Percentiles rank a stretch among this genome's conserved stretches.
Evolutionary conservation across 192 early-diverging fungal species (phyloP).

Genomic region (Podochytrium sp.): DNA sequence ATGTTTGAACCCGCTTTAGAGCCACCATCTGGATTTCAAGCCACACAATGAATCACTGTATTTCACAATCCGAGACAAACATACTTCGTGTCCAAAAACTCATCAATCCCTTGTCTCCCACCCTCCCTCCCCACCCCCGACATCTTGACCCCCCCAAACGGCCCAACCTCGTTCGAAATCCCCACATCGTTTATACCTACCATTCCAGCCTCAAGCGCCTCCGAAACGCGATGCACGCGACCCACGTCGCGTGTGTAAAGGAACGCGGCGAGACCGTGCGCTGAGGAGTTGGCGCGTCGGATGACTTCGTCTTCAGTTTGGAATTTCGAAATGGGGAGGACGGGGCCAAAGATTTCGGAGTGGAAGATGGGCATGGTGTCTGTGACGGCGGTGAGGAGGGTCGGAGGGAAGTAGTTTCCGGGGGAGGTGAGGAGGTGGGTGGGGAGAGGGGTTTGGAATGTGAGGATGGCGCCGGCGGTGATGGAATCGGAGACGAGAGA

Average conservation of each 20-base stretch:
- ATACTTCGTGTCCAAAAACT: constrained; percentile 72
- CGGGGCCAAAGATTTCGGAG: constrained; percentile 93
- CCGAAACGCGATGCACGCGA: constrained; percentile 80
- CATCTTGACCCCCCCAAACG: constrained; percentile 81
- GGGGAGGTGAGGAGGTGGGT: not conserved
- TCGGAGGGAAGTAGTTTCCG: constrained; percentile 86
- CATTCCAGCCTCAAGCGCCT: constrained; percentile 84
- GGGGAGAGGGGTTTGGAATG: not conserved
- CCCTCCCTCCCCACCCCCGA: constrained; percentile 77
- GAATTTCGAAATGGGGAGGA: constrained; percentile 80
- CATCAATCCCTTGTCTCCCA: constrained; percentile 65
- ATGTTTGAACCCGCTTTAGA: too few species aligned
- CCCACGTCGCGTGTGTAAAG: constrained; percentile 78
- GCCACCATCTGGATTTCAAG: too few species aligned
- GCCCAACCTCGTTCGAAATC: constrained; percentile 53
- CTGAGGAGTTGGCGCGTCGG: constrained; percentile 70
- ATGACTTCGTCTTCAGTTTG: constrained; percentile 76
- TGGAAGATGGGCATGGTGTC: constrained; percentile 68
- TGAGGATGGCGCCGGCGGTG: constrained; percentile 63
- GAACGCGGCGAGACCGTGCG: constrained; percentile 82
- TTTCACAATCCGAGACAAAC: constrained; percentile 50
- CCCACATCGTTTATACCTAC: constrained; percentile 81
- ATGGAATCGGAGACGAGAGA: constrained; percentile 75
- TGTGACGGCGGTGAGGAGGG: constrained; percentile 73
- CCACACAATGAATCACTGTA: too few species aligned